These are phyloP conservation scores for Aspergillus clavatus DNA, from an alignment of 2,329 filamentous ascomycete species.

Conservation along the genomic window DNA sequence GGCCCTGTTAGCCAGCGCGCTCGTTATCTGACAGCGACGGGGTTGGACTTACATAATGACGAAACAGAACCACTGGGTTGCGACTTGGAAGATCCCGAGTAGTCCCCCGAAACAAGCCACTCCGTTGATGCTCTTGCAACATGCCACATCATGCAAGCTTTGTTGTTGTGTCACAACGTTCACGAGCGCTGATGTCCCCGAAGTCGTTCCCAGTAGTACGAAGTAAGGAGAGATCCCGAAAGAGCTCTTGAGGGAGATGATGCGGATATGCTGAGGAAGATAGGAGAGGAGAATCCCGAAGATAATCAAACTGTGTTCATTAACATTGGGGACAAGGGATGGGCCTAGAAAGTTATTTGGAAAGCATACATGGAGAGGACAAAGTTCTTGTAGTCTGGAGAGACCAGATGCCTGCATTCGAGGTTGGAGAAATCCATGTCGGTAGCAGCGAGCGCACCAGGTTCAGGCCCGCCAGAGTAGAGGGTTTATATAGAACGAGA, in stretches of 20 bases:
- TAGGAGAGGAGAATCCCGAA: slow-evolving; percentile 89
- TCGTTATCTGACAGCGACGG: neutral
- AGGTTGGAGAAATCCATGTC: slow-evolving; percentile 24
- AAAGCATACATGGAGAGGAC: slow-evolving; percentile 48
- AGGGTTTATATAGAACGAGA: neutral
- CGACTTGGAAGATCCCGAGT: slow-evolving; percentile 85
- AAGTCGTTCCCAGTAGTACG: slow-evolving; percentile 87
- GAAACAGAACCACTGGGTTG: slow-evolving; percentile 88
- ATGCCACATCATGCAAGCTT: slow-evolving; percentile 75
- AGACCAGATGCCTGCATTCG: slow-evolving; percentile 49
- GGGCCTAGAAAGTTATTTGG: slow-evolving; percentile 4
- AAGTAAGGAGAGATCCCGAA: slow-evolving; percentile 96
- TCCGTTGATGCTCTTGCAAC: slow-evolving; percentile 74
- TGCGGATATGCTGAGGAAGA: slow-evolving; percentile 88
- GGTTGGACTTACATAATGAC: slow-evolving; percentile 68
- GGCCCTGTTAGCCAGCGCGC: slow-evolving; percentile 2
- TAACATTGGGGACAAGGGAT: slow-evolving; percentile 7
- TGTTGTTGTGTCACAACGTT: slow-evolving; percentile 88
- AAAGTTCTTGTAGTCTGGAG: slow-evolving; percentile 51
- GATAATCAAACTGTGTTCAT: slow-evolving; percentile 60
- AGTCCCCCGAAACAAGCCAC: slow-evolving; percentile 82
- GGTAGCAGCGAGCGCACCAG: slow-evolving; percentile 1
- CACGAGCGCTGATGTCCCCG: slow-evolving; percentile 79
- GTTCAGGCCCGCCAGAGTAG: slow-evolving; percentile 4
- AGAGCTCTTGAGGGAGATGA: slow-evolving; percentile 77